Conservation (phyloP, 108 stramenopile genomes). For the Halocafeteria seosinensis region DNA sequence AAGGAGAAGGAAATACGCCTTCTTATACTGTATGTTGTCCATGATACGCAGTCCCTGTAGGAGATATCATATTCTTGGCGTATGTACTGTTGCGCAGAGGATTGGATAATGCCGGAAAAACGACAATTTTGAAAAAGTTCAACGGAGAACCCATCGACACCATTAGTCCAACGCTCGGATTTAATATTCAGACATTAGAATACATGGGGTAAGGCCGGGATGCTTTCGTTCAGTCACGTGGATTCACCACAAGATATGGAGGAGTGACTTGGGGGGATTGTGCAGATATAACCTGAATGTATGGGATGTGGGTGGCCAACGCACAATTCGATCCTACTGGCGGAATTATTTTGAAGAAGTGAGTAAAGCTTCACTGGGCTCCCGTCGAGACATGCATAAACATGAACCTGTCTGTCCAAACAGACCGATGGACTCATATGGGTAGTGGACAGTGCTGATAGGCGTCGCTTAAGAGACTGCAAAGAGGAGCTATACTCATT, state of each 20-base stretch:
- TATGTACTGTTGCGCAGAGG: constrained; percentile 20
- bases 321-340: constrained; percentile 96
- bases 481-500: constrained; percentile 55
- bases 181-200: constrained; percentile 88
- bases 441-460: constrained; percentile 86
- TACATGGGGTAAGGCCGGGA: constrained; percentile 40
- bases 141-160: constrained; percentile 76
- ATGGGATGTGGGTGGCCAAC: constrained; percentile 98
- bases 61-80: neutral
- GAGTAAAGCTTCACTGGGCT: neutral
- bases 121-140: constrained; percentile 70
- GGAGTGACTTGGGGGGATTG: neutral
- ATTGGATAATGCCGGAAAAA: constrained; percentile 84
- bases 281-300: constrained; percentile 29
- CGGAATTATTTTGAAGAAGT: constrained; percentile 80
- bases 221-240: neutral
- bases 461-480: constrained; percentile 58
- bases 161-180: constrained; percentile 87
- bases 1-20: constrained; percentile 89
- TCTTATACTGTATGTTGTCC: constrained; percentile 47
- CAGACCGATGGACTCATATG: constrained; percentile 90
- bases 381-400: no score
- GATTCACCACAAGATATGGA: neutral
- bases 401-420: no score
- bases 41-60: neutral